A percentile compares a stretch with the other conserved stretches of the same genome.
Conservation (phyloP, 73 alveolate species). For the Diophrys appendiculata region DNA sequence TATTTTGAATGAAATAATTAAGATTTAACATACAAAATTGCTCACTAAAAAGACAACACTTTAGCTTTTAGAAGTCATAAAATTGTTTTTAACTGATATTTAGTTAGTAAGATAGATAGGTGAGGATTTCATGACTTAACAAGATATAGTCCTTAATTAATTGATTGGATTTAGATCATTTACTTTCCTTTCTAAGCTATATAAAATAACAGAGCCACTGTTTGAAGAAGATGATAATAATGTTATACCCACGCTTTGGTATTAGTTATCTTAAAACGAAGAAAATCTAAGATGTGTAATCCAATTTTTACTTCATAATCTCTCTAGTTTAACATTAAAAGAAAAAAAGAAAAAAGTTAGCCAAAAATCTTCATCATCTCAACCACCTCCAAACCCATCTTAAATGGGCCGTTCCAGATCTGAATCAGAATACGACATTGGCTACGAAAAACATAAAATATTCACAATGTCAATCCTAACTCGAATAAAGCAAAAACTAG, state of each 20-base stretch:
- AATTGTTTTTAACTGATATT: constrained; percentile 31
- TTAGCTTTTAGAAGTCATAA: constrained; percentile 37
- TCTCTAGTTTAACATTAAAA: too few relatives aligned
- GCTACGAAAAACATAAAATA: constrained; percentile 36
- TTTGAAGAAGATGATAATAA: constrained; percentile 41
- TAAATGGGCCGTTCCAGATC: too few relatives aligned
- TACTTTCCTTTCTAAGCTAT: constrained; percentile 36
- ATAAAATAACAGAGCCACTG: constrained; percentile 40
- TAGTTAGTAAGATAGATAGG: constrained; percentile 17
- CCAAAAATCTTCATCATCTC: too few relatives aligned
- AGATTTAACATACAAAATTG: constrained; percentile 11
- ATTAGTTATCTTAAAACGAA: constrained; percentile 1
- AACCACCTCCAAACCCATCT: too few relatives aligned
- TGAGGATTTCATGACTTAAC: background rate
- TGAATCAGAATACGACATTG: constrained; percentile 39
- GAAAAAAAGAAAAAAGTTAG: too few relatives aligned
- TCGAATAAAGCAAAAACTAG: constrained; percentile 25
- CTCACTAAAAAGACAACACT: constrained; percentile 11
- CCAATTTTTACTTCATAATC: constrained; percentile 47
- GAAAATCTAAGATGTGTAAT: constrained; percentile 30
- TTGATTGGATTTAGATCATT: constrained; percentile 41
- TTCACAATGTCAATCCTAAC: constrained; percentile 34
- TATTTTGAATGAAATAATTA: constrained; percentile 45
- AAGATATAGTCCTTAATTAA: constrained; percentile 25
- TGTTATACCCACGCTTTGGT: constrained; percentile 51